A percentile compares a stretch with the other conserved stretches of the same genome.
These are phyloP conservation scores for Xylariaceae sp. DNA, from an alignment of 2,329 filamentous ascomycete genomes.

Conservation along the genomic window DNA sequence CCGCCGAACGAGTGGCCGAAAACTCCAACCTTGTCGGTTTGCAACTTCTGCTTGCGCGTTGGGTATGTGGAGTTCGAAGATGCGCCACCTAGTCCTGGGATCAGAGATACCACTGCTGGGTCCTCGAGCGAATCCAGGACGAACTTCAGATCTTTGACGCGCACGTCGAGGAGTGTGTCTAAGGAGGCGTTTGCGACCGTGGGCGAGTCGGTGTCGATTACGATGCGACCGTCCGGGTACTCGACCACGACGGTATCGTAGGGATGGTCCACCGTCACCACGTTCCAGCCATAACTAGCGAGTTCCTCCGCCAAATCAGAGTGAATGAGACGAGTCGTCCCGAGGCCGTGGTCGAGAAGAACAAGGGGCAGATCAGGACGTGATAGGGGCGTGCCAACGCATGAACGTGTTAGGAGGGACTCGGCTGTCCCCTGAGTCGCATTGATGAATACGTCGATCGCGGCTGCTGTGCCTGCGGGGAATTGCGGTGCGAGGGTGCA, in stretches of 20 bases:
- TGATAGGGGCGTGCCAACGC: constrained; percentile 15
- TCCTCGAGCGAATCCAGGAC: constrained; percentile 33
- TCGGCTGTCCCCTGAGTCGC: constrained; percentile 7
- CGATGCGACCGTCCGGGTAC: constrained; percentile 40
- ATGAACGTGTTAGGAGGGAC: constrained; percentile 21
- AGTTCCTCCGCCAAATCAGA: constrained; percentile 40
- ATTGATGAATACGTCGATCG: constrained; percentile 7
- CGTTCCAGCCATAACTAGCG: constrained; percentile 41
- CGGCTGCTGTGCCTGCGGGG: constrained; percentile 4
- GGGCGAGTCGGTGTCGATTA: constrained; percentile 18
- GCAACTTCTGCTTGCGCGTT: constrained; percentile 30
- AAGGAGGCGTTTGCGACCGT: constrained; percentile 14
- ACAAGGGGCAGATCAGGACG: constrained; percentile 27
- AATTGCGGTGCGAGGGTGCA: constrained; percentile 18
- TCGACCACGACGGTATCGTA: constrained; percentile 42
- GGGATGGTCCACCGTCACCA: constrained; percentile 46
- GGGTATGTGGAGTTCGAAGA: background rate
- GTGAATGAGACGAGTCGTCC: constrained; percentile 40
- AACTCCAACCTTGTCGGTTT: constrained; percentile 29
- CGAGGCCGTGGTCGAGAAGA: constrained; percentile 43
- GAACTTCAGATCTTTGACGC: constrained; percentile 36
- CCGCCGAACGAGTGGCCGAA: constrained; percentile 40
- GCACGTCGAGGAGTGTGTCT: constrained; percentile 24
- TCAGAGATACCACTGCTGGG: constrained; percentile 26
- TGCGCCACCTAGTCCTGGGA: constrained; percentile 28